These are phyloP conservation scores for Ceratobasidium sp. DNA, from an alignment of 1,284 basidiomycete species.

Conservation along the genomic window DNA sequence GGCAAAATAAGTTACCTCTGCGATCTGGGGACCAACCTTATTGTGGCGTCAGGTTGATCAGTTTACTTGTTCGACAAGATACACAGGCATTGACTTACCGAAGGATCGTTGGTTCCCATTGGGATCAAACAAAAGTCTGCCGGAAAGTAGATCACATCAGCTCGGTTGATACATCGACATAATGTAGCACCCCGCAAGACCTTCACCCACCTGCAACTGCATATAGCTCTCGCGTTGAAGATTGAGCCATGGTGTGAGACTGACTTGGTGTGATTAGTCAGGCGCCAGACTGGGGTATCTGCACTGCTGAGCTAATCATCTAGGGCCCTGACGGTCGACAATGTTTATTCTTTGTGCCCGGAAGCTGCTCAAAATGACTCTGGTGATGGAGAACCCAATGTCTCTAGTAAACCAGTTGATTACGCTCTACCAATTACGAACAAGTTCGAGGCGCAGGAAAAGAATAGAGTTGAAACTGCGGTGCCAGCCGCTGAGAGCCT, in stretches of 20 bases:
- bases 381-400: too few species aligned
- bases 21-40: constrained; percentile 53
- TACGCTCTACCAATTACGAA: too few species aligned
- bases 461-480: too few species aligned
- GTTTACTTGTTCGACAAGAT: constrained; percentile 32
- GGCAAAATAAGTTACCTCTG: constrained; percentile 44
- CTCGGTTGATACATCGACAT: background rate
- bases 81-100: constrained; percentile 54
- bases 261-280: too few species aligned
- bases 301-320: too few species aligned
- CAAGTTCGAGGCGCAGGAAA: too few species aligned
- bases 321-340: too few species aligned
- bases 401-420: too few species aligned
- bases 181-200: background rate
- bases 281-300: too few species aligned
- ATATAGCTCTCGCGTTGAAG: constrained; percentile 43
- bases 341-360: too few species aligned
- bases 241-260: constrained; percentile 8
- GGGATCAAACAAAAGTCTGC: constrained; percentile 82
- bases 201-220: constrained; percentile 45
- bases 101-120: constrained; percentile 73
- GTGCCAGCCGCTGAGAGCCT: too few species aligned
- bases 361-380: too few species aligned
- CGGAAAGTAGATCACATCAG: constrained; percentile 45
- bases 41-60: constrained; percentile 32